Base-by-base conservation (phyloP, 768 basidiomycete genomes). In the Rhodotorula kratochvilovae region DNA sequence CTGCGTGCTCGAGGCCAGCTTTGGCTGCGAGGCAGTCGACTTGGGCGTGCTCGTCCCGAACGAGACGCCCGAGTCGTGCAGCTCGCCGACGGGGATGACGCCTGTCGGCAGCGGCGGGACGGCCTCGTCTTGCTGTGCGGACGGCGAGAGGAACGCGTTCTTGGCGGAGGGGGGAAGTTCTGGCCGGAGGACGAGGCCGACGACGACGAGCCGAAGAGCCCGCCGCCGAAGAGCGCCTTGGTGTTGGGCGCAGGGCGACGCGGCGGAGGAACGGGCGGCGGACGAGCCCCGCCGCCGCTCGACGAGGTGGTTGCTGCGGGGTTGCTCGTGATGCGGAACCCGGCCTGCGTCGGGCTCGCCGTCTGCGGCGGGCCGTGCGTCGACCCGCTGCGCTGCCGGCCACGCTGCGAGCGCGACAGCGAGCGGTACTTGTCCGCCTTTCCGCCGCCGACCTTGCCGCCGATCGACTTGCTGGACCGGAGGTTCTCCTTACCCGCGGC, bases 181-280 rank as follows among this genome's bases (percentile, higher is more conserved):
- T 71, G 46, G 48, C 71, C 79, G 70, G 48, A 45, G 4, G 67
- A 27, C 31, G 67, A 36, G 7, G 67, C 15, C 27, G 56, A 55
- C n/a, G 55, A 16, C 29, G 71, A 55, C 21, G 61, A 61, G n/a
- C 67, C 59, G 71, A 76, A 74, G 27, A 76, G 65, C 23, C 71
- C 71, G 31, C 71, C 68, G 25, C 83, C 68, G 80, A 98, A 92
- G 42, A 99, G 84, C 39, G 89, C 90, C 80, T 97, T 98, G 45
- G 93, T 89, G 79, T 97, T 99, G 5, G 95, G 95, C 5, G 96
- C 94, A 16, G 92, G 7, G 94, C 92, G 58, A 98, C 95, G 60
- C 95, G 88, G 63, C 95, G 89, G 42, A 98, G 88, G 82, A 97
- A 93, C 94, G 88, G 59, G 91, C 67, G 2, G 66, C 67, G 23